A percentile compares a stretch with the other conserved stretches of the same genome.
Evolutionary conservation across 805 yeast species (phyloP).

Genomic region (Metschnikowia lunata): DNA sequence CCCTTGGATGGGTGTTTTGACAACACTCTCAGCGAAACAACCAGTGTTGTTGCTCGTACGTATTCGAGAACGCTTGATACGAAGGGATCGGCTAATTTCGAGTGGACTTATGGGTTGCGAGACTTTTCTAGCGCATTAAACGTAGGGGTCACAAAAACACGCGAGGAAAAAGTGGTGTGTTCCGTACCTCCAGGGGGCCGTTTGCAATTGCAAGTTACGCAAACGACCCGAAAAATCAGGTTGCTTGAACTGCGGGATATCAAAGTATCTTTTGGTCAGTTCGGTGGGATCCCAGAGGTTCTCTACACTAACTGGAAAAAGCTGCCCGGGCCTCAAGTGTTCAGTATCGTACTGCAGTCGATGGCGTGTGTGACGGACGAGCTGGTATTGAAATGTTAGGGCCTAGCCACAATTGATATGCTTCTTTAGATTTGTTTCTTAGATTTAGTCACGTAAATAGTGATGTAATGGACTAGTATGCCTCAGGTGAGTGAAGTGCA

Average conservation of each 20-base stretch:
- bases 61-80: conserved; percentile 1
- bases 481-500: no score
- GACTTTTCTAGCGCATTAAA: background rate
- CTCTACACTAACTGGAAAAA: conserved; percentile 4
- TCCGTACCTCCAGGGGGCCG: conserved; percentile 11
- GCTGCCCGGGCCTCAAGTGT: background rate
- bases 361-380: conserved; percentile 10
- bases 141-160: background rate
- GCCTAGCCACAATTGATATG: no score
- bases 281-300: background rate
- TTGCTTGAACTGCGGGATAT: conserved; percentile 2
- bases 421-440: no score
- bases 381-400: no score
- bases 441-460: no score
- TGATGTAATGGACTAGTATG: no score
- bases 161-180: conserved; percentile 13
- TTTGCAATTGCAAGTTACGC: conserved; percentile 12
- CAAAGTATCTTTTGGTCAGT: background rate
- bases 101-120: conserved; percentile 3
- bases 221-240: conserved; percentile 2
- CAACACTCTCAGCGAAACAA: conserved; percentile 12
- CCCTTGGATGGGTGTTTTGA: conserved; percentile 15
- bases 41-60: conserved; percentile 8
- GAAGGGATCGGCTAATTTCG: background rate
- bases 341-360: conserved; percentile 4